A percentile compares a stretch with the other conserved stretches of the same genome.
Evolutionary conservation across 73 alveolate genomes (phyloP).

Genomic region (Paramecium caudatum): DNA sequence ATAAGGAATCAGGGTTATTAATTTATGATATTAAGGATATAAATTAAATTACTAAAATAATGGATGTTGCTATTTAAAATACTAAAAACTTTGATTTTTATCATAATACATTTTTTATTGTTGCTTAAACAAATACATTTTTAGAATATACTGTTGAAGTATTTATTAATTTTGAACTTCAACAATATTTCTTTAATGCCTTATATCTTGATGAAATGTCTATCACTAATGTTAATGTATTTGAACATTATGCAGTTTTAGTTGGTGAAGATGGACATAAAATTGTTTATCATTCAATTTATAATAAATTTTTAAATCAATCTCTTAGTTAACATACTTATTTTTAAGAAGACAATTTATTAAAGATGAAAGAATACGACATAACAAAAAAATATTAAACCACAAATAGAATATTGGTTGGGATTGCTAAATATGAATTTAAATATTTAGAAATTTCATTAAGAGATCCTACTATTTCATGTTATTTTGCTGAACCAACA

Average conservation of each 20-base stretch:
- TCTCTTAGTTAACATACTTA: background rate
- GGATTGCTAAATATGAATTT: constrained; percentile 35
- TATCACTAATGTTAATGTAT: constrained; percentile 39
- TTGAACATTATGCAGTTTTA: constrained; percentile 63
- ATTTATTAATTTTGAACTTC: background rate
- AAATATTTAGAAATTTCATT: constrained; percentile 42
- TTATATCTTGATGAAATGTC: constrained; percentile 41
- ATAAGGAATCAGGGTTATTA: constrained; percentile 18
- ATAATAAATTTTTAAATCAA: constrained; percentile 16
- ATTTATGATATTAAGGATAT: background rate
- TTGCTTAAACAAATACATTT: constrained; percentile 12
- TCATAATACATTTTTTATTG: constrained; percentile 1
- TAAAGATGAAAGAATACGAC: constrained; percentile 36
- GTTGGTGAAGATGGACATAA: constrained; percentile 67
- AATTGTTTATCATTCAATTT: constrained; percentile 53
- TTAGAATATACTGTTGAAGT: constrained; percentile 55
- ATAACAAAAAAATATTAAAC: background rate
- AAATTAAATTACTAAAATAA: background rate
- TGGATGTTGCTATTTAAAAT: background rate
- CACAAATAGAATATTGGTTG: background rate
- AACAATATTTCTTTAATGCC: background rate
- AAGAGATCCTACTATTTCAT: background rate
- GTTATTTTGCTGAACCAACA: background rate
- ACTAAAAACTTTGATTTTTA: constrained; percentile 26
- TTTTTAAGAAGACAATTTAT: background rate